Percentiles rank a stretch among this genome's conserved stretches.
Evolutionary conservation across 2,329 filamentous ascomycete genomes (phyloP).

Genomic region (Aureobasidium lini): DNA sequence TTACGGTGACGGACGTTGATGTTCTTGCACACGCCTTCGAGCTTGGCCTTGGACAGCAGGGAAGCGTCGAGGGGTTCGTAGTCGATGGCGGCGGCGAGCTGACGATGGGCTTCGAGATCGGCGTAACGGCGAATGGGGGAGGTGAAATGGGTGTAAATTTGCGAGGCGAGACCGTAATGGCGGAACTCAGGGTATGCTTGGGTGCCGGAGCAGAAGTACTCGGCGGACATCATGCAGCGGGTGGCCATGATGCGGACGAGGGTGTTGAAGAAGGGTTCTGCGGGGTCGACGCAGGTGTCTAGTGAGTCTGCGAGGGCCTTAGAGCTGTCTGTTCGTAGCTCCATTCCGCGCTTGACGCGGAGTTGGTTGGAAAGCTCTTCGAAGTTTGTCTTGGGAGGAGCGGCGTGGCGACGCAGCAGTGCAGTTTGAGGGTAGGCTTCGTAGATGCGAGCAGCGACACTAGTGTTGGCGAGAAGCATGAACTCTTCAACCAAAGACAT

Average conservation of each 20-base stretch:
- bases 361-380: slow-evolving; percentile 89
- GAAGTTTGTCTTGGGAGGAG: slow-evolving; percentile 92
- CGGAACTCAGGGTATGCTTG: slow-evolving; percentile 91
- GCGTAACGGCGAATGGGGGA: slow-evolving; percentile 95
- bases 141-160: slow-evolving; percentile 99
- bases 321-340: slow-evolving; percentile 76
- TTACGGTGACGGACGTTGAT: slow-evolving; percentile 97
- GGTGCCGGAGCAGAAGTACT: slow-evolving; percentile 94
- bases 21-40: slow-evolving; percentile 94
- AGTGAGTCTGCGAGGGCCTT: slow-evolving; percentile 90
- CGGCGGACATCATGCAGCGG: slow-evolving; percentile 97
- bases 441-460: slow-evolving; percentile 84
- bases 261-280: slow-evolving; percentile 96
- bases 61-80: slow-evolving; percentile 81
- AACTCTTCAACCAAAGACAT: slow-evolving; percentile 98
- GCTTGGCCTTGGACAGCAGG: slow-evolving; percentile 70
- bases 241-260: slow-evolving; percentile 95
- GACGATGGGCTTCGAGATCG: slow-evolving; percentile 88
- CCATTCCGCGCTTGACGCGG: slow-evolving; percentile 73
- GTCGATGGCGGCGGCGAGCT: slow-evolving; percentile 89
- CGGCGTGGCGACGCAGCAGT: slow-evolving; percentile 81
- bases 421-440: slow-evolving; percentile 91
- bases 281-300: slow-evolving; percentile 69
- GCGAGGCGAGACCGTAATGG: slow-evolving; percentile 90
- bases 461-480: slow-evolving; percentile 97